Conservation (phyloP, 2,329 filamentous ascomycete genomes). For the Pestalotiopsis sp. region DNA sequence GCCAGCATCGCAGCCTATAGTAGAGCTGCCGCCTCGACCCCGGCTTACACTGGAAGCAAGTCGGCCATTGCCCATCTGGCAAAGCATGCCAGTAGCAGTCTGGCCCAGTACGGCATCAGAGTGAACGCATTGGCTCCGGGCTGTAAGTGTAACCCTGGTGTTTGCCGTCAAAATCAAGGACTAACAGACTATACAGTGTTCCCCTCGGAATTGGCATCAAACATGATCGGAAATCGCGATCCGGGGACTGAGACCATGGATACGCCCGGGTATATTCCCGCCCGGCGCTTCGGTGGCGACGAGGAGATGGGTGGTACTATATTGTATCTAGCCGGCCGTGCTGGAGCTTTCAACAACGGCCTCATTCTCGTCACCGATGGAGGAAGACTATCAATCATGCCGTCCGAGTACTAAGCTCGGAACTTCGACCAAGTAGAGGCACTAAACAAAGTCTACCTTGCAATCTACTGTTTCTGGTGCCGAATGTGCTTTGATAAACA, state of each 20-base stretch:
- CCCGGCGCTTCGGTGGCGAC: constrained; percentile 27
- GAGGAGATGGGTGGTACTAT: constrained; percentile 32
- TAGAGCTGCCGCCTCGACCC: constrained; percentile 17
- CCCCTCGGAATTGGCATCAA: constrained; percentile 24
- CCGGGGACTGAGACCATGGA: constrained; percentile 23
- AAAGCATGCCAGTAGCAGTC: constrained; percentile 30
- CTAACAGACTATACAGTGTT: constrained; percentile 23
- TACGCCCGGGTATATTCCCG: constrained; percentile 25
- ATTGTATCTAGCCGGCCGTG: constrained; percentile 31
- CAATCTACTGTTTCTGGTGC: too few relatives aligned
- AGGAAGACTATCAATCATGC: constrained; percentile 26
- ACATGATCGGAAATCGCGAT: constrained; percentile 22
- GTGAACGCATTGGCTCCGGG: constrained; percentile 33
- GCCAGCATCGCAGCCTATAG: constrained; percentile 27
- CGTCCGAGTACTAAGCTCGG: constrained; percentile 23
- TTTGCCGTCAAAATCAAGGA: too few relatives aligned
- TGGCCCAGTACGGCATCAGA: constrained; percentile 26
- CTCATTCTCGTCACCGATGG: constrained; percentile 30
- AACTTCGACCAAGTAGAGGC: neutral
- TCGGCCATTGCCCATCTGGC: constrained; percentile 28
- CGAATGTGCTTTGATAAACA: too few relatives aligned
- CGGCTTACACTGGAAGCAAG: constrained; percentile 28
- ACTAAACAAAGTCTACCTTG: too few relatives aligned
- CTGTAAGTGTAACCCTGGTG: constrained; percentile 22
- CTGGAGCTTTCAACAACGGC: constrained; percentile 31